Base-by-base conservation (phyloP, 2,329 filamentous ascomycete species). In the Lithohypha guttulata region DNA sequence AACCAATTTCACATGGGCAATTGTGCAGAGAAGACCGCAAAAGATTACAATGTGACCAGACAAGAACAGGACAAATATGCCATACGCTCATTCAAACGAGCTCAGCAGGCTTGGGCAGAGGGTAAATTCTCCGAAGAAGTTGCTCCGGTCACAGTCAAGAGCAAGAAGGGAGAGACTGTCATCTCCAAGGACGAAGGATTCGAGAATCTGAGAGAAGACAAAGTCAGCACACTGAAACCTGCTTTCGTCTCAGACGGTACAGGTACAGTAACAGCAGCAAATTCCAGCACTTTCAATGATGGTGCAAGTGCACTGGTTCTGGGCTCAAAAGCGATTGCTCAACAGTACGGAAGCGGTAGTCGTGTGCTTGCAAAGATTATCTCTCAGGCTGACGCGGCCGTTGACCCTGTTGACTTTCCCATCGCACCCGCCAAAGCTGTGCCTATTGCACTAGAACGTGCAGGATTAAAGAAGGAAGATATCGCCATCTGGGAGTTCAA, bases 401-500 rank as follows among this genome's bases (percentile, higher is more conserved):
- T 91, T 40, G 85, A 93, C 49, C 72, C 91, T 0, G 81, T 96
- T 23, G 89, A 98, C 63, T 98, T 98, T 67, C 87, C 91, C 10
- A 70, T 95, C 30, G 91, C 91, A 1, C 91, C 91, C 1, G 74
- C 91, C 26, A 87, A 93, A 61, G 89, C 89, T 4, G 89, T 96
- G 0, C 86, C 89, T 2, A 77, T 95, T 53, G 87, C 87, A 8
- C 70, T 98, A 35, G 75, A 86, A 61, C 75, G 87, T 42, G 91
- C 91, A 1, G 87, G 89, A 8, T 87, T 98, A 50, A 84, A 77
- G 48, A 85, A 87, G 63, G 81, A 93, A 32, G 83, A 96, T 60
- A 85, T 98, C 31, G 79, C 89, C 4, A 68, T 95, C 15, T 96
- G 91, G 89, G 91, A 96, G 60, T 94, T 98, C 63, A 98, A 98